Evolutionary conservation across 176 grass and related monocot species (phyloP).

Genomic region (Secale cereale): DNA sequence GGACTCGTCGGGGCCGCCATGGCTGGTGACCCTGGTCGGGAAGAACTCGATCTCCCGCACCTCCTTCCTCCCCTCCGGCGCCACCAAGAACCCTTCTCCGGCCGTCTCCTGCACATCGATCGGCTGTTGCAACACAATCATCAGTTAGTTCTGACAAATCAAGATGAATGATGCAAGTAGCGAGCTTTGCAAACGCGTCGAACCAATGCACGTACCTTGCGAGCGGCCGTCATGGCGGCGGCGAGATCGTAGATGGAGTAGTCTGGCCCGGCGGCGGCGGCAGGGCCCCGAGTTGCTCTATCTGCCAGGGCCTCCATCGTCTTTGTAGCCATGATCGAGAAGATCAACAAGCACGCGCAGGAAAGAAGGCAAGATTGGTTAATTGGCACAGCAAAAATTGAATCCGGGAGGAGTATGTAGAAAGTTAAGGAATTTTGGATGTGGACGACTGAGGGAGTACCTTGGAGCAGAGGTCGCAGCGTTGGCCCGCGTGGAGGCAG

Average conservation of each 20-base stretch:
- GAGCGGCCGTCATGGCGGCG: conserved; percentile 33
- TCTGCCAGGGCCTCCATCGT: too few species aligned
- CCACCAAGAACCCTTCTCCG: not conserved
- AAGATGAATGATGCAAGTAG: not conserved
- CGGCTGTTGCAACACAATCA: too few species aligned
- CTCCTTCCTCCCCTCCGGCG: conserved; percentile 12
- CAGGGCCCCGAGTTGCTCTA: too few species aligned
- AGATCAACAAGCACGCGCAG: too few species aligned
- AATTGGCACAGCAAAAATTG: too few species aligned
- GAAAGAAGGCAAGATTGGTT: too few species aligned
- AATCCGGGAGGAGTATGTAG: too few species aligned
- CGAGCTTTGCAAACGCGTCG: not conserved
- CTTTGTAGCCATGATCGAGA: too few species aligned
- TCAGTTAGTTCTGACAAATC: not conserved
- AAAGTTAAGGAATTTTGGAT: too few species aligned
- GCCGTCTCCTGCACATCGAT: not conserved
- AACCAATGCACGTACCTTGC: conserved; percentile 27
- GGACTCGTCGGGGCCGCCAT: not conserved
- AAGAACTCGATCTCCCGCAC: conserved; percentile 80
- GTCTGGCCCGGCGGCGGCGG: not conserved
- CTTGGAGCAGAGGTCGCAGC: conserved; percentile 64
- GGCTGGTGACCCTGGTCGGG: conserved; percentile 11
- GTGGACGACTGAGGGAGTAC: not conserved
- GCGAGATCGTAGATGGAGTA: conserved; percentile 56
- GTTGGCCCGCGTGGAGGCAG: conserved; percentile 33